Conservation (phyloP, 176 grass and related monocot species). For the Puccinellia tenuiflora region DNA sequence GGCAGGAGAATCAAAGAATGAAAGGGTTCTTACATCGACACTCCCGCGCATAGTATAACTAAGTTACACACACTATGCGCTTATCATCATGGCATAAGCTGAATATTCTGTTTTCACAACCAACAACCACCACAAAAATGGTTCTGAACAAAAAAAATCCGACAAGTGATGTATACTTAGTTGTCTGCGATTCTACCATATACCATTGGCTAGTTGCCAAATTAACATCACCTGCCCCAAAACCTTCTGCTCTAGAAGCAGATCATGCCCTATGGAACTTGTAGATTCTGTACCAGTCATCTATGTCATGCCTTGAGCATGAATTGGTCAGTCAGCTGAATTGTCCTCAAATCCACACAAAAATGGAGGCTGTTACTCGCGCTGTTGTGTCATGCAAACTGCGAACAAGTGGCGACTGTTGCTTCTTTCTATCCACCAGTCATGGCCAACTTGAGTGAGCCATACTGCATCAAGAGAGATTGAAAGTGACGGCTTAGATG, state of each 20-base stretch:
- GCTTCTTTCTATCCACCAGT: background rate
- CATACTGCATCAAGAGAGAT: background rate
- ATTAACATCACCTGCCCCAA: background rate
- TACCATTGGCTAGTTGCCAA: background rate
- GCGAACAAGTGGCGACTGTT: background rate
- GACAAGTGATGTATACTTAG: background rate
- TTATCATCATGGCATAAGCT: background rate
- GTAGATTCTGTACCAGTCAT: background rate
- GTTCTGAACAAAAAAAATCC: background rate
- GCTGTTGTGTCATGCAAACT: background rate
- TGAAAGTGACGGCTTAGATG: background rate
- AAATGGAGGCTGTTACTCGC: background rate
- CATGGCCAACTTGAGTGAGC: background rate
- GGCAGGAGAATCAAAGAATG: background rate
- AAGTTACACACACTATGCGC: background rate
- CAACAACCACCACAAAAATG: background rate
- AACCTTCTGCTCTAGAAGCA: background rate
- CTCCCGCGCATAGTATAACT: background rate
- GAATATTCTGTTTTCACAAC: background rate
- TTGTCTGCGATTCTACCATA: background rate
- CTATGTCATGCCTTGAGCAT: background rate
- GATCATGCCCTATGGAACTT: background rate
- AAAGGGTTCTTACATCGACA: background rate
- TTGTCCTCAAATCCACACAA: background rate
- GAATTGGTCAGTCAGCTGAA: conserved; percentile 4